phyloP scores from a whole-genome alignment of 345 rosid species.

The Lagerstroemia speciosa region DNA sequence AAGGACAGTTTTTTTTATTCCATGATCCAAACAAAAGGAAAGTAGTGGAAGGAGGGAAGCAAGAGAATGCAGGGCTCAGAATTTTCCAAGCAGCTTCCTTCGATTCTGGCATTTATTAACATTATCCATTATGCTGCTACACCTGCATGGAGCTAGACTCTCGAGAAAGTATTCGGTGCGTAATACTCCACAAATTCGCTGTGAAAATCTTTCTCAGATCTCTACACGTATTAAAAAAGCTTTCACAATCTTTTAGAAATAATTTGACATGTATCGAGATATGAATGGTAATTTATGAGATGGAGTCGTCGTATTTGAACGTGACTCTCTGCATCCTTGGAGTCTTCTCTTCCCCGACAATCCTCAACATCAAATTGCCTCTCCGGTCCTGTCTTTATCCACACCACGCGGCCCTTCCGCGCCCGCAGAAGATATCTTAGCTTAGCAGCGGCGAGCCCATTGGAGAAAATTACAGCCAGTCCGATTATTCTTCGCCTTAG shows the following conservation, averaged over 20 bases:
- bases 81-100: conserved; percentile 10
- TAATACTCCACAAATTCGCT: too few species aligned
- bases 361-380: not conserved
- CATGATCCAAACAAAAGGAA: not conserved
- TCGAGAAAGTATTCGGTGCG: too few species aligned
- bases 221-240: too few species aligned
- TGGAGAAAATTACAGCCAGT: too few species aligned
- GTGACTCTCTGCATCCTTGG: not conserved
- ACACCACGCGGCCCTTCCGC: not conserved
- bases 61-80: not conserved
- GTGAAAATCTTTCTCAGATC: too few species aligned
- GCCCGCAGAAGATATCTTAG: not conserved
- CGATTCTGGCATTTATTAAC: not conserved
- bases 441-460: not conserved
- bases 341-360: not conserved
- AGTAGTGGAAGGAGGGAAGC: not conserved
- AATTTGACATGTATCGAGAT: too few species aligned
- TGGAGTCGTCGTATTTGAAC: too few species aligned
- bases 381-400: not conserved
- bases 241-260: too few species aligned
- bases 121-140: not conserved
- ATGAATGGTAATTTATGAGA: too few species aligned
- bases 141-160: not conserved
- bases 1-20: too few species aligned
- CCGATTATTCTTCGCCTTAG: too few species aligned